Evolutionary conservation across 2,329 filamentous ascomycete genomes (phyloP), one percentile per base, ranked within the genome.

Genomic region (Aspergillus glaucus): DNA sequence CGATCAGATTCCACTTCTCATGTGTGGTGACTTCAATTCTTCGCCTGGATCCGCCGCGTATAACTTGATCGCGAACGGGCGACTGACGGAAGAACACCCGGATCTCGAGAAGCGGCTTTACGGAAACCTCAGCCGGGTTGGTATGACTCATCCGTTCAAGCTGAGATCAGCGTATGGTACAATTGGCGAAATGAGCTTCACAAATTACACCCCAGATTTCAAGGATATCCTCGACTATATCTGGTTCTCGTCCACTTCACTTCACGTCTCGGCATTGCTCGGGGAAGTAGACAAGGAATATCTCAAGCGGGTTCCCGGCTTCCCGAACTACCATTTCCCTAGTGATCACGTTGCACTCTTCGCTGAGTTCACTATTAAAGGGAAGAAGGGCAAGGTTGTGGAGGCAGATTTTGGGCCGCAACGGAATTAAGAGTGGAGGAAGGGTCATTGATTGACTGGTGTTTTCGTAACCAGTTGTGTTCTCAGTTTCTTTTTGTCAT

Each of bases 21-120:
- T 98, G 46, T 96, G 92, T 61, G 92, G 92, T 60, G 93, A 98
- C 68, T 95, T 96, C 77, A 98, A 98, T 72, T 96, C 92, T 3
- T 86, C 85, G 1, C 80, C 82, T 10, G 85, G 88, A 48, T 96
- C 90, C 46, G 90, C 89, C 40, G 91, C 96, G 1, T 95, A 95
- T 67, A 90, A 96, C 55, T 78, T 98, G 41, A 81, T 98, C 57
- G 84, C 87, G 2, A 83, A 86, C 63, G 93, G 93, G 36, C 82
- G 81, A 39, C 79, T 98, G 17, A 78, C 83, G 9, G 85, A 86
- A 45, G 81, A 87, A 47, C 92, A 98, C 64, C 76, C 80, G 3
- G 93, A 97, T 62, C 76, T 98, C 39, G 81, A 79, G 51, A 84
- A 80, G 52, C 85, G 87, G 62, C 85, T 91, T 50, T 98, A 98